phyloP scores from a whole-genome alignment of 176 grass and related monocot genomes.

The Elaeis guineensis region DNA sequence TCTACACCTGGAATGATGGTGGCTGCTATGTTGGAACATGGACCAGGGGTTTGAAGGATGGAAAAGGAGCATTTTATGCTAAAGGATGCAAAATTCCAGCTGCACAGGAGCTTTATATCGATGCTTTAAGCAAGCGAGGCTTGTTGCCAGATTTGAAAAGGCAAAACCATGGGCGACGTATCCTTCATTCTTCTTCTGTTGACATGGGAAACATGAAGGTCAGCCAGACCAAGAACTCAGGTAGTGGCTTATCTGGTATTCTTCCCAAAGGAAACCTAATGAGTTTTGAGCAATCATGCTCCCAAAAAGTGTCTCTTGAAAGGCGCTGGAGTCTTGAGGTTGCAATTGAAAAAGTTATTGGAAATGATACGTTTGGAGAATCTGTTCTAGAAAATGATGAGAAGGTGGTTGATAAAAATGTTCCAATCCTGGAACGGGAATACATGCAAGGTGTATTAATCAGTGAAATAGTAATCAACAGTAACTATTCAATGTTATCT shows the following conservation, averaged over 20 bases:
- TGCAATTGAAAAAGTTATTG: conserved; percentile 74
- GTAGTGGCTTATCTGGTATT: conserved; percentile 7
- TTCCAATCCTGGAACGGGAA: conserved; percentile 81
- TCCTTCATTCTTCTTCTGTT: conserved; percentile 61
- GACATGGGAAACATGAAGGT: conserved; percentile 84
- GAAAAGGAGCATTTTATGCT: conserved; percentile 88
- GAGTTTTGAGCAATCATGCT: conserved; percentile 21
- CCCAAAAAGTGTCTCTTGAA: conserved; percentile 70
- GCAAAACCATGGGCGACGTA: conserved; percentile 58
- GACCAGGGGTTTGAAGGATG: conserved; percentile 94
- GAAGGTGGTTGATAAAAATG: conserved; percentile 37
- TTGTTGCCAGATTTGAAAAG: conserved; percentile 65
- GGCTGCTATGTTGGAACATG: conserved; percentile 83
- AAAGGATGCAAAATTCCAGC: conserved; percentile 74
- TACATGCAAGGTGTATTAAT: conserved; percentile 99
- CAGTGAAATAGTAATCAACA: conserved; percentile 68
- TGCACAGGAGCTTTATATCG: conserved; percentile 54
- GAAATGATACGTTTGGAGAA: conserved; percentile 36
- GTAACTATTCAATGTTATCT: conserved; percentile 56
- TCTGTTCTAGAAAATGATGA: conserved; percentile 33
- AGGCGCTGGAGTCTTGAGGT: conserved; percentile 93
- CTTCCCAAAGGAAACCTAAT: conserved; percentile 26
- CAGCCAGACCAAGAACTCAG: conserved; percentile 22
- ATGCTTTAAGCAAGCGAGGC: conserved; percentile 64
- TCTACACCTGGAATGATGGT: conserved; percentile 72